These are phyloP conservation scores for Yarrowia galli DNA, from an alignment of 1,139 yeast species.

Conservation along the genomic window DNA sequence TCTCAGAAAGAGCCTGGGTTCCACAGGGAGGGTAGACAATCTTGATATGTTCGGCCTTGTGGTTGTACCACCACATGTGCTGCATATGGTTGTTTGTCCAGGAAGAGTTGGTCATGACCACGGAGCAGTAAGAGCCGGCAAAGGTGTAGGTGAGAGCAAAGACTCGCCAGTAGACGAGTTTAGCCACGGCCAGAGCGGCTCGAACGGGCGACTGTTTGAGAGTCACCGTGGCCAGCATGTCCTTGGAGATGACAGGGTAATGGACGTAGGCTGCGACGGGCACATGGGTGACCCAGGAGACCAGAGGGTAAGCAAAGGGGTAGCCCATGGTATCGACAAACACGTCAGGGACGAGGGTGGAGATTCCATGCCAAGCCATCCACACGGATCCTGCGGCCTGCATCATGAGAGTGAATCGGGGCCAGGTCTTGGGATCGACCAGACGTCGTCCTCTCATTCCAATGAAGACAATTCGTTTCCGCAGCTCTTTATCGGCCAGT, in stretches of 20 bases:
- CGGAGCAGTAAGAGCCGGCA: slow-evolving; percentile 70
- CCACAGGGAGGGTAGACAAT: slow-evolving; percentile 90
- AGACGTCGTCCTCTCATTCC: slow-evolving; percentile 67
- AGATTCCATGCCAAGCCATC: slow-evolving; percentile 74
- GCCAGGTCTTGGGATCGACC: slow-evolving; percentile 80
- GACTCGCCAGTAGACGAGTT: slow-evolving; percentile 78
- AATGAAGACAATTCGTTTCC: slow-evolving; percentile 69
- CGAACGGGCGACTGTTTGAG: slow-evolving; percentile 33
- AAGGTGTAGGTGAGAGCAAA: slow-evolving; percentile 61
- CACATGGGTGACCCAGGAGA: slow-evolving; percentile 61
- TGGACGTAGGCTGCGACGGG: slow-evolving; percentile 91
- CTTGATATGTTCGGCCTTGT: slow-evolving; percentile 50
- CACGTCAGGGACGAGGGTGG: slow-evolving; percentile 79
- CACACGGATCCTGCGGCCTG: slow-evolving; percentile 83
- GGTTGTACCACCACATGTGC: slow-evolving; percentile 62
- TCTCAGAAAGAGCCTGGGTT: slow-evolving; percentile 59
- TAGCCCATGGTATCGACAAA: slow-evolving; percentile 95
- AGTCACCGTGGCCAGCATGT: slow-evolving; percentile 62
- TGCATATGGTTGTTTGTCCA: slow-evolving; percentile 87
- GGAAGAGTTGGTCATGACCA: slow-evolving; percentile 81
- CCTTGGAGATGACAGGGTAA: slow-evolving; percentile 88
- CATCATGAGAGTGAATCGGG: slow-evolving; percentile 78
- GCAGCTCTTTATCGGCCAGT: slow-evolving; percentile 50
- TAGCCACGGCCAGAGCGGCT: slow-evolving; percentile 51
- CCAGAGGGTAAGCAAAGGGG: slow-evolving; percentile 80